These are phyloP conservation scores for Tolypocladium ovalisporum DNA, from an alignment of 2,329 filamentous ascomycete species.

Conservation along the genomic window DNA sequence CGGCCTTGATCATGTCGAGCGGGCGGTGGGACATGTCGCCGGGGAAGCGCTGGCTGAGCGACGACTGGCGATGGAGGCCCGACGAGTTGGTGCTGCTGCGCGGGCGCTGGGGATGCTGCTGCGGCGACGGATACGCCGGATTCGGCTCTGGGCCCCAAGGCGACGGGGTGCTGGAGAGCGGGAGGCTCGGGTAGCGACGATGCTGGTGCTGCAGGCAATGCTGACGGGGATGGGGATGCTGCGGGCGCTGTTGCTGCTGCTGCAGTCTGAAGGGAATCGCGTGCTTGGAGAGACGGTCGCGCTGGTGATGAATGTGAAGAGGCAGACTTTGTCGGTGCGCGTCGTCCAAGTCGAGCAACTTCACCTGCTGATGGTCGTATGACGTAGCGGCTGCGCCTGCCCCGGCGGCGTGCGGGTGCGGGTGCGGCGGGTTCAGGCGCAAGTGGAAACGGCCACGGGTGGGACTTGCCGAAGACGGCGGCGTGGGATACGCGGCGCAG, in stretches of 20 bases:
- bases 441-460: constrained; percentile 20
- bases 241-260: background rate
- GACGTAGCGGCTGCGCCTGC: constrained; percentile 9
- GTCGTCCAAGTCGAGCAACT: background rate
- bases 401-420: constrained; percentile 20
- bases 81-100: constrained; percentile 2
- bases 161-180: background rate
- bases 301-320: background rate
- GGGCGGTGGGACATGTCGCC: constrained; percentile 56
- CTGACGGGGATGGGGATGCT: background rate
- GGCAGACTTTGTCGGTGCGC: background rate
- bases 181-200: background rate
- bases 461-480: constrained; percentile 43
- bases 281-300: background rate
- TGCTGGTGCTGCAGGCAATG: background rate
- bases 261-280: background rate
- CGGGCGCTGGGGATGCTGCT: background rate
- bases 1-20: constrained; percentile 53
- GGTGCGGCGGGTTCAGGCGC: constrained; percentile 27
- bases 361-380: background rate
- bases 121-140: background rate
- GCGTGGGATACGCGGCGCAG: constrained; percentile 20
- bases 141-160: background rate
- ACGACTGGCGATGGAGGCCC: constrained; percentile 7
- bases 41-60: constrained; percentile 36